Percentiles rank a stretch among this genome's conserved stretches.
Conservation (phyloP, 768 basidiomycete genomes). For the Collybia sp. region DNA sequence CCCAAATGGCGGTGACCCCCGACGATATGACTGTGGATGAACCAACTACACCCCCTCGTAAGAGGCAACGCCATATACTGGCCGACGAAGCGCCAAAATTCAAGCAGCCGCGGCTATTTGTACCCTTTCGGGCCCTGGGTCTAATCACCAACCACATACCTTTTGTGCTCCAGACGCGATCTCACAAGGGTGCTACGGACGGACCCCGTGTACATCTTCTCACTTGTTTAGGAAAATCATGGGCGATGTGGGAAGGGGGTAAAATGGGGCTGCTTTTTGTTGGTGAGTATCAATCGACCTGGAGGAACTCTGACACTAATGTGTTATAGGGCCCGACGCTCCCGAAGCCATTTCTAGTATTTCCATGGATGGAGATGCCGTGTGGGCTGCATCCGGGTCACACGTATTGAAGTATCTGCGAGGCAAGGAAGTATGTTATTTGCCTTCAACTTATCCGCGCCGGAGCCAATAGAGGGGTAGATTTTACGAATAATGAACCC, state of each 20-base stretch:
- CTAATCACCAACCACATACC: conserved; percentile 89
- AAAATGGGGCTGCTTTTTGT: conserved; percentile 93
- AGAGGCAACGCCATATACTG: conserved; percentile 39
- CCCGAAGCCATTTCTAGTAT: conserved; percentile 69
- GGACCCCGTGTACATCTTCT: conserved; percentile 81
- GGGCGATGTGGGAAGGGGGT: conserved; percentile 96
- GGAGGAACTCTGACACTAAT: neutral
- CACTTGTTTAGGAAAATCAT: conserved; percentile 83
- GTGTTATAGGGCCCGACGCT: conserved; percentile 70
- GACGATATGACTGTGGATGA: conserved; percentile 16
- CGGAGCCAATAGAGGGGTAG: conserved; percentile 25
- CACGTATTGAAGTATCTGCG: conserved; percentile 74
- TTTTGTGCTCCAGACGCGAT: conserved; percentile 81
- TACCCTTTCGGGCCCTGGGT: conserved; percentile 94
- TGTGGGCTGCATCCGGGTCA: conserved; percentile 75
- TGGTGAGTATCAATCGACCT: conserved; percentile 49
- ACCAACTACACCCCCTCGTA: conserved; percentile 40
- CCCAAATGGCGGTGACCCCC: conserved; percentile 3
- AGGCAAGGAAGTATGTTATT: conserved; percentile 71
- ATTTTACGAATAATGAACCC: conserved; percentile 60
- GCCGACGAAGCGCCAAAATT: conserved; percentile 11
- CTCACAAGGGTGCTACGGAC: conserved; percentile 78
- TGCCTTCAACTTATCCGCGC: conserved; percentile 6
- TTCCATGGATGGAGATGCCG: conserved; percentile 78
- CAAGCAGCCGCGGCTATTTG: conserved; percentile 61